phyloP scores from a whole-genome alignment of 2,329 filamentous ascomycete species.

The Fusarium tuaranense region DNA sequence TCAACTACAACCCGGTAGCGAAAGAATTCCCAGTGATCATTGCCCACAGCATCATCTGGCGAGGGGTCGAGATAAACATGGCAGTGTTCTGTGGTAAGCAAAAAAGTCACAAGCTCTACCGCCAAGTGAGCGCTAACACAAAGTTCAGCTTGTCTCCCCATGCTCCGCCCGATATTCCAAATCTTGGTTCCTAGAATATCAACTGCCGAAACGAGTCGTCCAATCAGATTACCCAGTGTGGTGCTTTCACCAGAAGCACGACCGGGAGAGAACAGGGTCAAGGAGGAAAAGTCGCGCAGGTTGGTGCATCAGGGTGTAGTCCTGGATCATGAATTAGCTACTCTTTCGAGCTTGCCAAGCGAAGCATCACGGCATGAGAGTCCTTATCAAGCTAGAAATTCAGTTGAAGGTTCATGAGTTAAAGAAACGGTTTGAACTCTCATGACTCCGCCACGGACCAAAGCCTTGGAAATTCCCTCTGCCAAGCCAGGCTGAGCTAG shows the following conservation, averaged over 20 bases:
- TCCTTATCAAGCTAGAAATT: not conserved
- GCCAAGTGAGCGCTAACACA: not conserved
- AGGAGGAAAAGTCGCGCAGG: not conserved
- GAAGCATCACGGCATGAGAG: not conserved
- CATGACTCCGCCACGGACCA: not conserved
- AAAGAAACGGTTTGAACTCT: not conserved
- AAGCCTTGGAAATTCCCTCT: not conserved
- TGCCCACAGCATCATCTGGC: conserved; percentile 41
- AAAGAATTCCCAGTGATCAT: conserved; percentile 38
- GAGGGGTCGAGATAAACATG: conserved; percentile 42
- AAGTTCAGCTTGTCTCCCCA: not conserved
- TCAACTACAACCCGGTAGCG: conserved; percentile 25
- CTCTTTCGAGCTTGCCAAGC: not conserved
- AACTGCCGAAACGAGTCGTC: not conserved
- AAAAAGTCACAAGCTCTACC: no score
- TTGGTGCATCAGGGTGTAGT: not conserved
- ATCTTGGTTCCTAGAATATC: not conserved
- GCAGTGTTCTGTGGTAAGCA: conserved; percentile 36
- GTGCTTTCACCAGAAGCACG: not conserved
- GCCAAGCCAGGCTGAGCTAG: not conserved
- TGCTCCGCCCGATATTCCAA: not conserved
- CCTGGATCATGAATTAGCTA: not conserved
- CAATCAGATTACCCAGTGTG: not conserved
- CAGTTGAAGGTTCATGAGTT: not conserved
- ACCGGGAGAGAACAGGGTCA: not conserved